Evolutionary conservation across 176 grass and related monocot species (phyloP).

Genomic region (Phragmites australis): DNA sequence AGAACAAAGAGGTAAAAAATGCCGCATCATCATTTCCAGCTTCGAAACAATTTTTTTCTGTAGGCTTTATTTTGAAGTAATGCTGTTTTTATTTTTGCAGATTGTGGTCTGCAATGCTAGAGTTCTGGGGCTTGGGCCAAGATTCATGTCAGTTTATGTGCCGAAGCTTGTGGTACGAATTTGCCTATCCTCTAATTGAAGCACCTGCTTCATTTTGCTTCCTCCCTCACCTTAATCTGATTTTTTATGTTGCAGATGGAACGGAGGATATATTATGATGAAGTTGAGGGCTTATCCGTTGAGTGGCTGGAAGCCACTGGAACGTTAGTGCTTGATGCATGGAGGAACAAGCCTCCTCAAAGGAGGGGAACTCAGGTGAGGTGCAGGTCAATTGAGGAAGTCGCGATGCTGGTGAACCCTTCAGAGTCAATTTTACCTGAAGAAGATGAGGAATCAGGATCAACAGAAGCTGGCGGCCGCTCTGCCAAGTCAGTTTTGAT

Average conservation of each 20-base stretch:
- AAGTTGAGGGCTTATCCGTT: constrained; percentile 65
- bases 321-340: constrained; percentile 77
- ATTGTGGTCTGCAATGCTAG: constrained; percentile 63
- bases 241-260: constrained; percentile 73
- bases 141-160: constrained; percentile 91
- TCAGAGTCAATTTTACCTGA: constrained; percentile 45
- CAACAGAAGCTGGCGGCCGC: background rate
- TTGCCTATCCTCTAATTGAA: constrained; percentile 25
- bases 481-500: constrained; percentile 35
- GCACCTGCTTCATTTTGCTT: background rate
- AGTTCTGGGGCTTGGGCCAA: constrained; percentile 89
- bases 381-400: constrained; percentile 69
- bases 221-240: constrained; percentile 6
- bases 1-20: constrained; percentile 71
- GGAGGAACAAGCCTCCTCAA: constrained; percentile 47
- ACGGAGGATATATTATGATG: constrained; percentile 92
- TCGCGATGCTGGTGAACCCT: constrained; percentile 68
- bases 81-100: constrained; percentile 52
- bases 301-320: constrained; percentile 88
- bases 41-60: background rate
- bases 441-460: constrained; percentile 44
- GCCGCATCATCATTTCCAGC: constrained; percentile 16
- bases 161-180: constrained; percentile 74
- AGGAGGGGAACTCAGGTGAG: constrained; percentile 52
- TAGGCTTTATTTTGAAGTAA: constrained; percentile 24